These are phyloP conservation scores for Magnolia sinica DNA, from an alignment of 164 flowering plant genomes.

Conservation along the genomic window DNA sequence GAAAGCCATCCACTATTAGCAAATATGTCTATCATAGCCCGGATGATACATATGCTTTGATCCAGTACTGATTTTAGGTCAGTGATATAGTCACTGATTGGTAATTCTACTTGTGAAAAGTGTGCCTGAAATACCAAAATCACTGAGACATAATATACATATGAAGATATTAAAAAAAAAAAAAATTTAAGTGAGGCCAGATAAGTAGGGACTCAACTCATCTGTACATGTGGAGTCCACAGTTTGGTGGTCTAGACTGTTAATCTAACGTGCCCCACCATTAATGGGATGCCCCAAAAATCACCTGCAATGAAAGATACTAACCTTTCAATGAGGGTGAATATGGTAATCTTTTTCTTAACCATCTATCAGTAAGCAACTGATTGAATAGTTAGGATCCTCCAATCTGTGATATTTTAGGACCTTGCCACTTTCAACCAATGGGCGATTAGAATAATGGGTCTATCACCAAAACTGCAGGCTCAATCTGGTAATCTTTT, in stretches of 20 bases:
- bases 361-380: not conserved
- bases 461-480: too few relatives aligned
- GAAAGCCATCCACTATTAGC: slow-evolving; percentile 99
- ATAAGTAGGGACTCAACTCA: not conserved
- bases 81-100: slow-evolving; percentile 91
- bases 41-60: slow-evolving; percentile 95
- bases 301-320: not conserved
- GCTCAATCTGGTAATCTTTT: not conserved
- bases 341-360: not conserved
- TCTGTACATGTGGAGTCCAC: not conserved
- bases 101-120: slow-evolving; percentile 83
- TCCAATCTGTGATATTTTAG: too few relatives aligned
- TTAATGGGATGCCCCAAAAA: too few relatives aligned
- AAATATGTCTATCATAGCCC: slow-evolving; percentile 97
- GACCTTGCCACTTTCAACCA: too few relatives aligned
- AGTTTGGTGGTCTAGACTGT: too few relatives aligned
- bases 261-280: too few relatives aligned
- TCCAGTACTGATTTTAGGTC: slow-evolving; percentile 95
- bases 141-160: not conserved
- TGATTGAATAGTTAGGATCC: not conserved
- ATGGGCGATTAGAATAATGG: too few relatives aligned
- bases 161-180: not conserved
- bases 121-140: slow-evolving; percentile 63
- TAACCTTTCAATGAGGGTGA: not conserved
- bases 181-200: not conserved